Conservation (phyloP, 768 basidiomycete genomes). For the Psilocybe sp. region DNA sequence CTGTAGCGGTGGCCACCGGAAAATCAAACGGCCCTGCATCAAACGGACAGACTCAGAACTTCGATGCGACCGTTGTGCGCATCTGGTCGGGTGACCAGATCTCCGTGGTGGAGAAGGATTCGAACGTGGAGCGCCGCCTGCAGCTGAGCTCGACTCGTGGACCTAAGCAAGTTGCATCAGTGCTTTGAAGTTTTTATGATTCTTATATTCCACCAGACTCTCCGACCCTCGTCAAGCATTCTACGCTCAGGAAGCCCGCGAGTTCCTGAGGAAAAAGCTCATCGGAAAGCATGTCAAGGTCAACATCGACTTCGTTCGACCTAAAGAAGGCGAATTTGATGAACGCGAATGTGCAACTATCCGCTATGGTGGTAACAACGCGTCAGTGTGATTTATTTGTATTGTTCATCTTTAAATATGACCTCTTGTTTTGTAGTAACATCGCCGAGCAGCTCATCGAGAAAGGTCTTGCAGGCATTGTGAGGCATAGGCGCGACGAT, state of each 20-base stretch:
- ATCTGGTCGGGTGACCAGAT: conserved; percentile 94
- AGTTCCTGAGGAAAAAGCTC: conserved; percentile 87
- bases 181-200: background rate
- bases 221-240: conserved; percentile 84
- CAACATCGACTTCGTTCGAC: conserved; percentile 87
- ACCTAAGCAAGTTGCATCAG: conserved; percentile 55
- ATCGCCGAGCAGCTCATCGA: conserved; percentile 92
- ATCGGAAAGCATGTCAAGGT: conserved; percentile 88
- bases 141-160: conserved; percentile 88
- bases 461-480: conserved; percentile 84
- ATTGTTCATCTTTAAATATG: background rate
- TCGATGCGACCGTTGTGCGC: conserved; percentile 81
- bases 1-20: conserved; percentile 33
- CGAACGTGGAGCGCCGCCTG: conserved; percentile 73
- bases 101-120: conserved; percentile 72
- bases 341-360: conserved; percentile 91
- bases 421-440: conserved; percentile 49
- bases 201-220: conserved; percentile 41
- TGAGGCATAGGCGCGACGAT: conserved; percentile 92
- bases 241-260: conserved; percentile 89
- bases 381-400: conserved; percentile 44
- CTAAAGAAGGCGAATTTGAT: conserved; percentile 89
- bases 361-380: conserved; percentile 76
- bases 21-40: conserved; percentile 42
- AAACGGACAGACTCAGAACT: conserved; percentile 48